A percentile compares a stretch with the other conserved stretches of the same genome.
These are phyloP conservation scores for Fusarium armeniacum DNA, from an alignment of 2,329 filamentous ascomycete genomes.

Conservation along the genomic window DNA sequence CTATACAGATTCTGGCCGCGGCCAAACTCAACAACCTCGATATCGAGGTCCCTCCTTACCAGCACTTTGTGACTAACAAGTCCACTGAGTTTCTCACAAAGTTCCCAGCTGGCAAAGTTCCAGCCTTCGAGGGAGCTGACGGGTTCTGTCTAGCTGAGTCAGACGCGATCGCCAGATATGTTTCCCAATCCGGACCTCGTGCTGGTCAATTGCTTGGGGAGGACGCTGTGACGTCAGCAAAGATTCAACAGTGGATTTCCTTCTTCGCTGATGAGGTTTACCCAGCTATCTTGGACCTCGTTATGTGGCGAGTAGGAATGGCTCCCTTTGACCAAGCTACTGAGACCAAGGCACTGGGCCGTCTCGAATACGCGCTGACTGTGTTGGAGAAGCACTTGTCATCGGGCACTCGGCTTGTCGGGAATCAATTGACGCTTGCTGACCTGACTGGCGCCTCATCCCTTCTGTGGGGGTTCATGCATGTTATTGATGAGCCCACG, in stretches of 20 bases:
- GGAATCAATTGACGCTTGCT: conserved; percentile 1
- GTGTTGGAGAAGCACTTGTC: conserved; percentile 5
- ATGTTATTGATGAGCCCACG: conserved; percentile 14
- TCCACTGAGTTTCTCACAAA: conserved; percentile 4
- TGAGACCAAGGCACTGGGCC: conserved; percentile 3
- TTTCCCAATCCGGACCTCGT: neutral
- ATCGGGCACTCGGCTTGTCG: neutral
- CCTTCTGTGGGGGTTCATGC: conserved; percentile 8
- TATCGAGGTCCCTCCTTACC: conserved; percentile 5
- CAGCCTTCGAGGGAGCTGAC: conserved; percentile 3
- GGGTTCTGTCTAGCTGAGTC: conserved; percentile 4
- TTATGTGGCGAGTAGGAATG: conserved; percentile 12
- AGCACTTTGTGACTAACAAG: conserved; percentile 14
- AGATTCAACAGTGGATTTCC: conserved; percentile 18
- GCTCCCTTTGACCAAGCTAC: neutral
- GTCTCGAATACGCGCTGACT: neutral
- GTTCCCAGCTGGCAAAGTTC: conserved; percentile 10
- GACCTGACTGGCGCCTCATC: conserved; percentile 7
- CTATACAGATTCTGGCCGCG: conserved; percentile 10
- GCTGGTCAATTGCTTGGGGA: conserved; percentile 2
- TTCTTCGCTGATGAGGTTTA: conserved; percentile 16
- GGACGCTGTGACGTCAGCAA: neutral
- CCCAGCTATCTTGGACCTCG: neutral
- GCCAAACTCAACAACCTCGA: conserved; percentile 15
- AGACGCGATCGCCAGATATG: conserved; percentile 11